phyloP scores from a whole-genome alignment of 441 rosid species.

The Kokia cookei region DNA sequence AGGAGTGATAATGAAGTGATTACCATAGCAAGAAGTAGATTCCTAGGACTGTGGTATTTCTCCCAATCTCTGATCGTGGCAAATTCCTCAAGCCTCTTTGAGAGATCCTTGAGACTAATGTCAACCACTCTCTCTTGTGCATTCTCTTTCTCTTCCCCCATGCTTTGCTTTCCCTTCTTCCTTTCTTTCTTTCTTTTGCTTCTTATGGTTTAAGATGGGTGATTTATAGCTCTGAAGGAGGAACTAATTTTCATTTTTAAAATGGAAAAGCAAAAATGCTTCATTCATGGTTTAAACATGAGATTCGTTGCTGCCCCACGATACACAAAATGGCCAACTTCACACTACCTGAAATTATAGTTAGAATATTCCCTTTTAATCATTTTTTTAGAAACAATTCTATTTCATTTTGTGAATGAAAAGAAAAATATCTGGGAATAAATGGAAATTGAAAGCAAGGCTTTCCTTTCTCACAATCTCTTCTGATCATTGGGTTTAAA shows the following conservation, averaged over 20 bases:
- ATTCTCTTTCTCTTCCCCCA: constrained; percentile 27
- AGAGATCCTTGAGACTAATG: constrained; percentile 40
- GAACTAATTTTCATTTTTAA: not conserved
- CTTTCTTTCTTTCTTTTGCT: not conserved
- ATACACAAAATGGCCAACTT: constrained; percentile 26
- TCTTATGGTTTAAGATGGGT: constrained; percentile 1
- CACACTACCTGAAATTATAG: not conserved
- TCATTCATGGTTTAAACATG: constrained; percentile 17
- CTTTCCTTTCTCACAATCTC: not conserved
- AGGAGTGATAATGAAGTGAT: not conserved
- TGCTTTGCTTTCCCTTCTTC: not conserved
- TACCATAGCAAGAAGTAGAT: constrained; percentile 58
- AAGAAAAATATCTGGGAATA: not conserved
- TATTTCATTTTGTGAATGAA: not conserved
- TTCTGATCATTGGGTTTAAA: not conserved
- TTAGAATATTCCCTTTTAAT: not conserved
- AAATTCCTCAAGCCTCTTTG: constrained; percentile 40
- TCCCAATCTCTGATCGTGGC: constrained; percentile 50
- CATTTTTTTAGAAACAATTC: not conserved
- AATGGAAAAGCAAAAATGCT: constrained; percentile 16
- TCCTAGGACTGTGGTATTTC: constrained; percentile 43
- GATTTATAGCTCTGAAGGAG: constrained; percentile 14
- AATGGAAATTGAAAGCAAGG: not conserved
- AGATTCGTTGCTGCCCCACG: constrained; percentile 32
- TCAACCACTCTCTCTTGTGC: constrained; percentile 20